Percentiles rank a stretch among this genome's conserved stretches.
These are phyloP conservation scores for Ganoderma meredithae DNA, from an alignment of 1,284 basidiomycete genomes.

Conservation along the genomic window DNA sequence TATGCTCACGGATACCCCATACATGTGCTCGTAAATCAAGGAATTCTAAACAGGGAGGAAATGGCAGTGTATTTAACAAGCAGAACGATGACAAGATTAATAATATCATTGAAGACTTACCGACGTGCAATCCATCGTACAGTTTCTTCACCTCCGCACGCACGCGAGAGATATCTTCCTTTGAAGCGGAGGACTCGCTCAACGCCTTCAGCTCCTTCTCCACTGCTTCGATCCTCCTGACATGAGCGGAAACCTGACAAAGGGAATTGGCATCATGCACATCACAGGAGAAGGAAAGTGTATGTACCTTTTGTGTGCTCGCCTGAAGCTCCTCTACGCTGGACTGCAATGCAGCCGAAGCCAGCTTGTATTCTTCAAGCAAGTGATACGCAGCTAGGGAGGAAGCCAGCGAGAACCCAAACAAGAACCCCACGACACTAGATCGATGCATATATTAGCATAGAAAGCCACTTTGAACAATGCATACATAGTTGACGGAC, in stretches of 20 bases:
- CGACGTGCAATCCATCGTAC: constrained; percentile 81
- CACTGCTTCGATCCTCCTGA: constrained; percentile 85
- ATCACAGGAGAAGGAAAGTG: constrained; percentile 18
- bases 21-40: constrained; percentile 80
- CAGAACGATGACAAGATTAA: background rate
- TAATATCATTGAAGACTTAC: constrained; percentile 47
- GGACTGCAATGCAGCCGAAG: constrained; percentile 82
- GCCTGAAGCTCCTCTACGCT: constrained; percentile 88
- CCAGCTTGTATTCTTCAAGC: constrained; percentile 89
- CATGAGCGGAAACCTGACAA: constrained; percentile 80
- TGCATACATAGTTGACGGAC: constrained; percentile 50
- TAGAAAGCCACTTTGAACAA: background rate
- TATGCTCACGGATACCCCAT: constrained; percentile 82
- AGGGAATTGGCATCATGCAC: background rate
- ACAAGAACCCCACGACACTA: constrained; percentile 88
- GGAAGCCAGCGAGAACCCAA: constrained; percentile 88
- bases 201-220: constrained; percentile 89
- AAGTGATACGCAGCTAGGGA: constrained; percentile 88
- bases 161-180: constrained; percentile 80
- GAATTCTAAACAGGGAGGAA: constrained; percentile 59
- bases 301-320: constrained; percentile 81
- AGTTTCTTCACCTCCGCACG: constrained; percentile 87
- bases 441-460: constrained; percentile 4
- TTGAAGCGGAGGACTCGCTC: constrained; percentile 68
- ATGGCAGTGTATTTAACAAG: background rate